A percentile compares a stretch with the other conserved stretches of the same genome.
Conservation (phyloP, 73 alveolate genomes). For the Tetrahymena malaccensis region DNA sequence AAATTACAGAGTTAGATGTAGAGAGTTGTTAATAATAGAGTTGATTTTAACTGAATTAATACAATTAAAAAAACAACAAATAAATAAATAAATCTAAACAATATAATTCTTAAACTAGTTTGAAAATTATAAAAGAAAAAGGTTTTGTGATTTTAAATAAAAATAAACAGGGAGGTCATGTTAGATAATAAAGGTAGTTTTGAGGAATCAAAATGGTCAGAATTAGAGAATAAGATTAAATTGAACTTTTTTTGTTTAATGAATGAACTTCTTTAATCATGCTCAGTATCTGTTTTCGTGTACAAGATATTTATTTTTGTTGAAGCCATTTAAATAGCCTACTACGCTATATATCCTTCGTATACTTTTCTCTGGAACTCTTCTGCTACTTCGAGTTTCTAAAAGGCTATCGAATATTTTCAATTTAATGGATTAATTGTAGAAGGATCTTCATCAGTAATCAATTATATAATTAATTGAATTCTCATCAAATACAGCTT, state of each 20-base stretch:
- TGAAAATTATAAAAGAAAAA: no score
- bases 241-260: neutral
- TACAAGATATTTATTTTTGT: neutral
- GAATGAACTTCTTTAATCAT: neutral
- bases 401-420: neutral
- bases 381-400: neutral
- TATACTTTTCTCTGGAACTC: neutral
- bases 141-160: neutral
- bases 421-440: neutral
- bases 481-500: no score
- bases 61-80: neutral
- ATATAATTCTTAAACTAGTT: neutral
- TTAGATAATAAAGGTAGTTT: neutral
- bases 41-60: neutral
- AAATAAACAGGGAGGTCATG: neutral
- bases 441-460: neutral
- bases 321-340: neutral
- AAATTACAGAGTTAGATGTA: no score
- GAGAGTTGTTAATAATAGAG: neutral
- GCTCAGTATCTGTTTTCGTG: neutral
- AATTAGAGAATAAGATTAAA: neutral
- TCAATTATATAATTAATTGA: neutral
- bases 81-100: no score
- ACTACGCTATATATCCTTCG: neutral
- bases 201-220: neutral